Conservation (phyloP, 75 land plant species). For the Chamaecyparis obtusa region DNA sequence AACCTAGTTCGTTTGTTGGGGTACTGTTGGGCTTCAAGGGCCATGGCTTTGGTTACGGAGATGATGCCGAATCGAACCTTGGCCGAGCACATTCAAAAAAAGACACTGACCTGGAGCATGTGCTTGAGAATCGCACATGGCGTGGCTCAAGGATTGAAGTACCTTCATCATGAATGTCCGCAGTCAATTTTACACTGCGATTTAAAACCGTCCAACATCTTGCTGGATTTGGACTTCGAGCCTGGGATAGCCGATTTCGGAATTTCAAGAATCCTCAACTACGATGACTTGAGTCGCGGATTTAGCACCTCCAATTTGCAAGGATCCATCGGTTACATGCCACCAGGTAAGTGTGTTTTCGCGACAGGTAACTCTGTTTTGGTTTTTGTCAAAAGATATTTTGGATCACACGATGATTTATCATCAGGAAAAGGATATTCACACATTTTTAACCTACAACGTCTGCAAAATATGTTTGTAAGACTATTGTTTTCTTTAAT, state of each 20-base stretch:
- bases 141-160: neutral
- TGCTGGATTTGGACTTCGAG: neutral
- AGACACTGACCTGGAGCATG: neutral
- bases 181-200: neutral
- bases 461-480: neutral
- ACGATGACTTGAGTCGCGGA: neutral
- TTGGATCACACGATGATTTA: too few species aligned
- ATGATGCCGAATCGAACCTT: neutral
- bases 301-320: neutral
- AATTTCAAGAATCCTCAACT: neutral
- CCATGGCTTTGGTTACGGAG: neutral
- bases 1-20: constrained; percentile 6
- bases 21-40: neutral
- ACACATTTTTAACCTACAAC: too few species aligned
- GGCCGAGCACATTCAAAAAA: neutral
- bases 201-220: neutral
- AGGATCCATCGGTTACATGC: constrained; percentile 4
- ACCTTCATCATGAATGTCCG: neutral
- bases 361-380: too few species aligned
- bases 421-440: too few species aligned
- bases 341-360: neutral
- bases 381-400: too few species aligned
- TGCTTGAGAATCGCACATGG: neutral
- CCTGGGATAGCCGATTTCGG: neutral
- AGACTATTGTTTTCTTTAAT: neutral